These are phyloP conservation scores for Botrytis aclada DNA, from an alignment of 2,329 filamentous ascomycete genomes.

Conservation along the genomic window DNA sequence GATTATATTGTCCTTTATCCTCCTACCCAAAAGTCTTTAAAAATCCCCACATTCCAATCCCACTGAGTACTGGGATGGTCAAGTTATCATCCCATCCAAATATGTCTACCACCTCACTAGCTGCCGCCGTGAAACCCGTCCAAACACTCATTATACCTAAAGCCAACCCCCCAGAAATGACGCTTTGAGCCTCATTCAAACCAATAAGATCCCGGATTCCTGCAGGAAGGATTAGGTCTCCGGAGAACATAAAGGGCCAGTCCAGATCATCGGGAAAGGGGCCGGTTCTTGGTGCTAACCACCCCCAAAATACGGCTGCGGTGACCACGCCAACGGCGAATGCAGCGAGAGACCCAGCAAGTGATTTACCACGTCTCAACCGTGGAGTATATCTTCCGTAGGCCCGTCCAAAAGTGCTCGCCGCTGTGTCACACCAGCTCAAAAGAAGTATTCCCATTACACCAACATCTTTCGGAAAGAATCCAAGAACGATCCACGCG, in stretches of 20 bases:
- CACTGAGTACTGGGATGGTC: conserved; percentile 90
- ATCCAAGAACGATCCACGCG: conserved; percentile 78
- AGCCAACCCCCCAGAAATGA: conserved; percentile 67
- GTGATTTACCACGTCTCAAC: conserved; percentile 81
- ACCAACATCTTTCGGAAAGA: conserved; percentile 90
- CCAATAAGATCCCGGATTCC: conserved; percentile 58
- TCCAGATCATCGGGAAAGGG: conserved; percentile 66
- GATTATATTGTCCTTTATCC: conserved; percentile 15
- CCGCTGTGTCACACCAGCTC: conserved; percentile 97
- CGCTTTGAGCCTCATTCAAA: conserved; percentile 54
- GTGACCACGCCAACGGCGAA: conserved; percentile 79
- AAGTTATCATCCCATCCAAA: conserved; percentile 97
- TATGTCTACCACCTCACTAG: conserved; percentile 85
- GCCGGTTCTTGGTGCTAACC: conserved; percentile 67
- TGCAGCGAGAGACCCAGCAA: conserved; percentile 84
- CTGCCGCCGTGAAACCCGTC: conserved; percentile 84
- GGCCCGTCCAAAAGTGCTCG: conserved; percentile 86
- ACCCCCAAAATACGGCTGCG: conserved; percentile 84
- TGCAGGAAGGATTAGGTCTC: conserved; percentile 66
- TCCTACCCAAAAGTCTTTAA: conserved; percentile 72
- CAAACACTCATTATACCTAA: conserved; percentile 78
- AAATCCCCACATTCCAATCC: conserved; percentile 86
- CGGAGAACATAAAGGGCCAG: conserved; percentile 78
- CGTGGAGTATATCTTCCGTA: conserved; percentile 87
- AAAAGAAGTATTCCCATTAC: conserved; percentile 86